Base-by-base conservation (phyloP, 1,284 basidiomycete species). In the Xerocomus nothofagi region DNA sequence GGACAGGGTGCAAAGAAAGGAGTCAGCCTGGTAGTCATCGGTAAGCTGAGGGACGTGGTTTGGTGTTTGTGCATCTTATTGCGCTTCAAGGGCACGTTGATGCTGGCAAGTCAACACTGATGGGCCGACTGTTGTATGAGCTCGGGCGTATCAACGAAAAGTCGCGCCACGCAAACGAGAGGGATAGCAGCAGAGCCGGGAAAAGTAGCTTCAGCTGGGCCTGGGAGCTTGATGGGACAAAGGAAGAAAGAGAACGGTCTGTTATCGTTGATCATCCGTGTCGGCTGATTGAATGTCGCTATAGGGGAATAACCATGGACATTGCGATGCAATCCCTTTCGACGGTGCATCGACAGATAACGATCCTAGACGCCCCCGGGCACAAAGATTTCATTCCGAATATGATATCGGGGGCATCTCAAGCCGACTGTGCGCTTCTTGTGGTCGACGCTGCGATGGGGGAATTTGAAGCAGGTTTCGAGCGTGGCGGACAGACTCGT, bases 321-420 rank as follows among this genome's bases (percentile, higher is more conserved):
- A 88, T 99, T 49, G 95, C 94, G 0, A 79, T 88, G 47, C 91
- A 96, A 61, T 82, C 84, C 24, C 79, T 99, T 57, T 69, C 79
- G 9, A 98, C 94, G 0, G 73, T 82, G 0, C 81, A 90, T 59
- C 81, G 90, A 43, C 80, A 84, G 50, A 87, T 98, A 57, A 98
- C 94, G 2, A 82, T 99, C 18, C 82, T 99, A 23, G 96, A 99
- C 61, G 96, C 97, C 0, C 96, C 96, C 0, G 96, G 96, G 0
- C 96, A 99, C 71, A 90, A 87, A 57, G 97, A 99, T 63, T 99
- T 99, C 61, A 91, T 99, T 49, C 96, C 97, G 0, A 98, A 98
- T 65, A 99, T 99, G 97, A 99, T 99, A 51, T 96, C 93, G 0
- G 96, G 96, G 2, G 96, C 96, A 2, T 87, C 95, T 0, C 96